phyloP scores from a whole-genome alignment of 352 stramenopile genomes.

The Nothophytophthora sp. region DNA sequence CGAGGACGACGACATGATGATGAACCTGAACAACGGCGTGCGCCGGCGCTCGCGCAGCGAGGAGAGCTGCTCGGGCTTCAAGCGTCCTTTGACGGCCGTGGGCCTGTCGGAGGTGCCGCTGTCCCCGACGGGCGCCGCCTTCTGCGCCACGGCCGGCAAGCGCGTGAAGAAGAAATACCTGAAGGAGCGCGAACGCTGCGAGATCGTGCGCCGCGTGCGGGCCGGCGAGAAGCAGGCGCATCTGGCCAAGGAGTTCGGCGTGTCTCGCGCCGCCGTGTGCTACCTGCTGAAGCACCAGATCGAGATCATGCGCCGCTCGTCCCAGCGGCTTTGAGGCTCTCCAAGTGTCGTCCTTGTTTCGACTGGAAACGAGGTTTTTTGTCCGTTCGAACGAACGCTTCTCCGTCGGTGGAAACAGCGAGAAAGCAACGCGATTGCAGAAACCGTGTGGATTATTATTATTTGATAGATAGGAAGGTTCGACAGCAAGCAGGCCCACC shows the following conservation, averaged over 20 bases:
- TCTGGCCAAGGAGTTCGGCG: conserved; percentile 65
- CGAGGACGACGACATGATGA: conserved; percentile 28
- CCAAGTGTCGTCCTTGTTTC: not conserved
- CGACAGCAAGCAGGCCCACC: too few relatives aligned
- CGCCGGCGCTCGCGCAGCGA: conserved; percentile 8
- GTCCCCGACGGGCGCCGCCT: conserved; percentile 7
- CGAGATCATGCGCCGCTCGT: conserved; percentile 56
- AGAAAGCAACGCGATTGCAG: not conserved
- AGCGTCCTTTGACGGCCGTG: conserved; percentile 21
- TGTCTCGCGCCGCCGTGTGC: conserved; percentile 62
- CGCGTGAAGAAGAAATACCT: conserved; percentile 72
- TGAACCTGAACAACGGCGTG: not conserved
- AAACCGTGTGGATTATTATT: conserved; percentile 29
- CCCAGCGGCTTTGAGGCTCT: conserved; percentile 29
- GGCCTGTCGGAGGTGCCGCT: conserved; percentile 17
- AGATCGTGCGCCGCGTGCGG: conserved; percentile 63
- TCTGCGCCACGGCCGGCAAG: conserved; percentile 21
- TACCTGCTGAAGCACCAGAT: conserved; percentile 68
- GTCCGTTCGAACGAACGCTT: not conserved
- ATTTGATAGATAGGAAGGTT: conserved; percentile 28
- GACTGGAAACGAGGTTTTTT: too few relatives aligned
- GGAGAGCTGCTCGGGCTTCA: conserved; percentile 15
- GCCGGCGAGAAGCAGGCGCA: conserved; percentile 62
- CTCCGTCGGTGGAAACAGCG: too few relatives aligned
- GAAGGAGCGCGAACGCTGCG: conserved; percentile 59